Conservation (phyloP, 495 filamentous ascomycete genomes). For the Xylaria intraflava region DNA sequence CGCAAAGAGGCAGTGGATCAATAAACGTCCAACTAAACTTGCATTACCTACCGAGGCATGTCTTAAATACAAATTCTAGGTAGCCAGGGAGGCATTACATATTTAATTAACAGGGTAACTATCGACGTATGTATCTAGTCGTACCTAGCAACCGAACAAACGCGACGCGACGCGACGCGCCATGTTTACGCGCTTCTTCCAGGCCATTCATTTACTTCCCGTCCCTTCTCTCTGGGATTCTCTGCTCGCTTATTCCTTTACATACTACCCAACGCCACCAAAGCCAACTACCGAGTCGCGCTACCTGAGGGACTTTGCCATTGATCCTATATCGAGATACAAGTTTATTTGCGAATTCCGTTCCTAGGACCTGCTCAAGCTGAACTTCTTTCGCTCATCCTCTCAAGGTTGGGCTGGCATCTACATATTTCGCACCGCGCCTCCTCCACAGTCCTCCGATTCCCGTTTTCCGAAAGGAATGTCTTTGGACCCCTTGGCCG, state of each 20-base stretch:
- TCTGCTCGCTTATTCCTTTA: no score
- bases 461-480: constrained; percentile 59
- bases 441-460: constrained; percentile 63
- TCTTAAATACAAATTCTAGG: no score
- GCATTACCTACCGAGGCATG: no score
- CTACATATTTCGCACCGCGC: constrained; percentile 50
- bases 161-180: neutral
- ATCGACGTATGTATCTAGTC: neutral
- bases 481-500: constrained; percentile 38
- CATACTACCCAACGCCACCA: neutral
- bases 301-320: constrained; percentile 16
- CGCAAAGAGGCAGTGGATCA: no score
- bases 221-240: neutral
- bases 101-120: no score
- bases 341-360: constrained; percentile 3
- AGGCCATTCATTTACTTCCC: neutral
- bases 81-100: no score
- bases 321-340: constrained; percentile 22
- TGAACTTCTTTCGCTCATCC: constrained; percentile 32
- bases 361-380: constrained; percentile 7
- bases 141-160: constrained; percentile 6
- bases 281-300: constrained; percentile 11
- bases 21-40: no score
- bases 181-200: constrained; percentile 1
- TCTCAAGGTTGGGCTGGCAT: constrained; percentile 14